These are phyloP conservation scores for Geotrichum reessii DNA, from an alignment of 1,139 yeast species.

Conservation along the genomic window DNA sequence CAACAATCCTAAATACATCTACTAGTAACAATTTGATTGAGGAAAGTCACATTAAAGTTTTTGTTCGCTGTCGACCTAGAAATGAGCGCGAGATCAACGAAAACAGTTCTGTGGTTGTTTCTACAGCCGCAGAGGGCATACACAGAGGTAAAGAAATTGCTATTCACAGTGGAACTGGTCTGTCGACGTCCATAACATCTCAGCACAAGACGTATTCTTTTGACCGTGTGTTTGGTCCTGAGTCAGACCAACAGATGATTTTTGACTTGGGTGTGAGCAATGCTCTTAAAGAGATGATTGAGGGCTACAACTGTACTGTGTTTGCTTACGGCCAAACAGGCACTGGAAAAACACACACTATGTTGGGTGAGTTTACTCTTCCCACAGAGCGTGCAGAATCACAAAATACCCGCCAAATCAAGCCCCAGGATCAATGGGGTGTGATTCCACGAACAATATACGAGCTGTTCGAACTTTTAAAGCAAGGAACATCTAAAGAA, in stretches of 20 bases:
- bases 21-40: neutral
- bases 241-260: constrained; percentile 57
- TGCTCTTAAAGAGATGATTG: constrained; percentile 50
- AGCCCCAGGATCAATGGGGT: constrained; percentile 71
- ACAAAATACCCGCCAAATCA: constrained; percentile 44
- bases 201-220: constrained; percentile 51
- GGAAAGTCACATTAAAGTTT: constrained; percentile 53
- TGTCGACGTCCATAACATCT: constrained; percentile 15
- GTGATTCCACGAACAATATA: constrained; percentile 61
- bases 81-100: constrained; percentile 63
- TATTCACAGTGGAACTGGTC: constrained; percentile 22
- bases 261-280: constrained; percentile 55
- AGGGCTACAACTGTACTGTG: constrained; percentile 59
- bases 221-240: constrained; percentile 70
- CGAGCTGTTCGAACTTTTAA: constrained; percentile 45
- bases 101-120: constrained; percentile 67
- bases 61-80: constrained; percentile 83
- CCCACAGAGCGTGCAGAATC: constrained; percentile 38
- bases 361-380: constrained; percentile 17
- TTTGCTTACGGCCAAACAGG: constrained; percentile 91
- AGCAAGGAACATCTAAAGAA: constrained; percentile 41
- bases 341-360: constrained; percentile 62
- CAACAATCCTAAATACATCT: neutral
- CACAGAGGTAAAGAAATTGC: constrained; percentile 54
- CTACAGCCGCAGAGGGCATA: constrained; percentile 21